Conservation (phyloP, 306 rosid genomes). For the Pterocarpus santalinus region DNA sequence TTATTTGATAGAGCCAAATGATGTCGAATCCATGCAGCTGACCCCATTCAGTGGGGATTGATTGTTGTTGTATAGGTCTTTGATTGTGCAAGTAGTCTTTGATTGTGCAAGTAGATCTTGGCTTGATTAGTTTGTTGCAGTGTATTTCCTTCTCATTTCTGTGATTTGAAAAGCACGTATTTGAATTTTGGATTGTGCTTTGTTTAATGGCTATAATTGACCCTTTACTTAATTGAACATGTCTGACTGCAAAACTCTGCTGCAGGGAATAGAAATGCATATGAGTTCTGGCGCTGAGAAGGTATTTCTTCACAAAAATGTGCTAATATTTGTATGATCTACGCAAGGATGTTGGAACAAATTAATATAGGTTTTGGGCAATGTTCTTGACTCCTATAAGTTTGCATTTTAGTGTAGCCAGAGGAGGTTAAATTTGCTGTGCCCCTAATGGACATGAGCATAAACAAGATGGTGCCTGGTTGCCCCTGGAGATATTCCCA, state of each 20-base stretch:
- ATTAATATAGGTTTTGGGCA: slow-evolving; percentile 56
- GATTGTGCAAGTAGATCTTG: slow-evolving; percentile 18
- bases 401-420: slow-evolving; percentile 82
- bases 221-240: slow-evolving; percentile 5
- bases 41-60: not conserved
- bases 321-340: slow-evolving; percentile 39
- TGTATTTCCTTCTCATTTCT: slow-evolving; percentile 26
- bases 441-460: slow-evolving; percentile 84
- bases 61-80: slow-evolving; percentile 1
- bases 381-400: slow-evolving; percentile 63
- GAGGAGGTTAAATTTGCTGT: slow-evolving; percentile 96
- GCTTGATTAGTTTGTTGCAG: not conserved
- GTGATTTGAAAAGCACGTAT: slow-evolving; percentile 27
- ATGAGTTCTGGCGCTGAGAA: slow-evolving; percentile 70
- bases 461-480: slow-evolving; percentile 85
- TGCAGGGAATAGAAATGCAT: slow-evolving; percentile 97
- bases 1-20: not conserved
- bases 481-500: slow-evolving; percentile 88
- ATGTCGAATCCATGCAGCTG: not conserved
- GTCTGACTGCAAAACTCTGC: slow-evolving; percentile 37
- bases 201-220: not conserved
- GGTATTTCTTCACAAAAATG: slow-evolving; percentile 64
- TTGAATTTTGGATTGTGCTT: slow-evolving; percentile 29
- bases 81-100: slow-evolving; percentile 19
- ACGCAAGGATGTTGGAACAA: slow-evolving; percentile 36